Conservation (phyloP, 2,329 filamentous ascomycete genomes). For the Claviceps pazoutovae region DNA sequence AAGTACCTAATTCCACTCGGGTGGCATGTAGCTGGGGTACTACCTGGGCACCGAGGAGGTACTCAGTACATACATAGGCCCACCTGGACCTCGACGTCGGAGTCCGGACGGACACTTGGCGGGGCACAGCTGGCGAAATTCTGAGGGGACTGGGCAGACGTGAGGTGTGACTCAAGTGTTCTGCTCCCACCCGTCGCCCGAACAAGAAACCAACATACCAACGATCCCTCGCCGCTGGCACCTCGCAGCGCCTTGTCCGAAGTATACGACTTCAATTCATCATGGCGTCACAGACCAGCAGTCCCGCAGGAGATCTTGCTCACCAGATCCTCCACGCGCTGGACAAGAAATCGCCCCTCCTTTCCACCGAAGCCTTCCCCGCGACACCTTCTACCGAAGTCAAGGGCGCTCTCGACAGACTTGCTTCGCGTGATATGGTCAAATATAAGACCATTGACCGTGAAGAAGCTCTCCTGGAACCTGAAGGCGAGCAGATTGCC, state of each 20-base stretch:
- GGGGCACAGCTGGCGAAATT: conserved; percentile 5
- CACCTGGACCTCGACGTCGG: background rate
- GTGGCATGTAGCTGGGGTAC: too few species aligned
- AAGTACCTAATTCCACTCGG: too few species aligned
- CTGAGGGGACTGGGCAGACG: conserved; percentile 1
- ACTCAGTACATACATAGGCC: background rate
- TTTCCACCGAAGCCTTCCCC: conserved; percentile 58
- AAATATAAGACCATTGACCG: conserved; percentile 70
- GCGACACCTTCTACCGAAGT: conserved; percentile 50
- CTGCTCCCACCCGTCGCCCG: background rate
- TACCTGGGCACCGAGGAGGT: too few species aligned
- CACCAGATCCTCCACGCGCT: conserved; percentile 52
- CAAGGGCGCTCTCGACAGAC: conserved; percentile 78
- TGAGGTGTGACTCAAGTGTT: conserved; percentile 2
- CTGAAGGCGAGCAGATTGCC: conserved; percentile 59
- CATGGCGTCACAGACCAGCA: conserved; percentile 29
- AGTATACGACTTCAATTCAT: background rate
- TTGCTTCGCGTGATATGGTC: conserved; percentile 76
- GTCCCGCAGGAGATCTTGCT: conserved; percentile 41
- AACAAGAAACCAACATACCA: background rate
- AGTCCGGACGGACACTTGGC: background rate
- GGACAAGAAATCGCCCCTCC: conserved; percentile 46
- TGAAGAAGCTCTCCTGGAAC: conserved; percentile 63
- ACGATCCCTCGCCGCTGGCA: background rate
- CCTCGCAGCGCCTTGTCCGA: background rate